Evolutionary conservation across 1,284 basidiomycete genomes (phyloP), one percentile per base, ranked within the genome.

Genomic region (Pseudozyma pruni): DNA sequence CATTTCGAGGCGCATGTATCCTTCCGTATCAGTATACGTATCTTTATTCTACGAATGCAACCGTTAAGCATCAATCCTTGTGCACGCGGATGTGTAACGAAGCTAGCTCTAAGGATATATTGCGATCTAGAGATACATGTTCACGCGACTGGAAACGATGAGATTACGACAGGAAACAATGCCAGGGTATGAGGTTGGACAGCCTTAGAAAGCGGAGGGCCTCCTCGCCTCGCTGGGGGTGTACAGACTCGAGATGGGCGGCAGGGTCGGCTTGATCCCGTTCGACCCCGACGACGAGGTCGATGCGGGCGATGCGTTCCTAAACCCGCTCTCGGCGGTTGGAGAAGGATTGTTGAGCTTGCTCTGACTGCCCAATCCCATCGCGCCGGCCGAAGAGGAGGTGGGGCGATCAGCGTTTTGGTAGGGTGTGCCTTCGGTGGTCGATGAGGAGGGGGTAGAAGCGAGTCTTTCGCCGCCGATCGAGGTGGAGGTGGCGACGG

Each of bases 201-300:
- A n/a, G n/a, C n/a, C n/a, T n/a, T 29, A 29, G 11, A 7, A 29
- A 1, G 32, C 27, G 27, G 53, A 41, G 3, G 38, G 39, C 29
- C 19, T 47, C 4, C 40, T 31, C 6, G 17, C 34, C 25, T 23
- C 40, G n/a, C n/a, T n/a, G 16, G 25, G 25, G 3, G 39, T 22
- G 27, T 59, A 59, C 20, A 59, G 22, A 37, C 56, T 59, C 6
- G 56, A 51, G 6, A 59, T 59, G 8, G 56, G 56, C 1, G 56
- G 56, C 8, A 51, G 33, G 0, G 49, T 59, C 11, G 56, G 55
- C 35, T 48, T 50, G 27, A n/a, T 39, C 17, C 13, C 40, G 10
- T 17, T 22, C 20, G 45, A 37, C 7, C 33, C 20, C 22, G 54
- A 49, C 2, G 39, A 42, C 29, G 42, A 31, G 6, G 42, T 20